Evolutionary conservation across 805 yeast genomes (phyloP).

Genomic region (Lipomyces spencermartinsiae): DNA sequence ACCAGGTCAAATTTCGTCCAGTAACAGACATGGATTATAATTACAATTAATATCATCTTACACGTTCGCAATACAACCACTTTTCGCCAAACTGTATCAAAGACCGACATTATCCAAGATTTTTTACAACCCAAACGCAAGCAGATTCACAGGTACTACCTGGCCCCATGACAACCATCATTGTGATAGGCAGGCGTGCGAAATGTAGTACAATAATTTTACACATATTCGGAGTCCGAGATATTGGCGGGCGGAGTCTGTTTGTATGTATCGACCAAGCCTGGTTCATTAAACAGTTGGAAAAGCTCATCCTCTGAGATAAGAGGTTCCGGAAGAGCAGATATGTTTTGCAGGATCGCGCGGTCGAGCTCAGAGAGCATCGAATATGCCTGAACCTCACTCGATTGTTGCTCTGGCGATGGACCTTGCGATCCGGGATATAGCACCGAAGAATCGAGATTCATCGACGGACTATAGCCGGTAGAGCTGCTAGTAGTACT

Average conservation of each 20-base stretch:
- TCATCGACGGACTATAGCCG: not conserved
- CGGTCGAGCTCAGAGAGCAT: conserved; percentile 1
- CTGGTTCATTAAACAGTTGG: not conserved
- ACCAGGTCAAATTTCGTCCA: no score
- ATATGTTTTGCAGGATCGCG: not conserved
- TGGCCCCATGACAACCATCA: no score
- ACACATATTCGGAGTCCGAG: not conserved
- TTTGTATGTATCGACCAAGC: not conserved
- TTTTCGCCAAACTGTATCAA: no score
- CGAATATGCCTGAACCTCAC: not conserved
- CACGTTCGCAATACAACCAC: no score
- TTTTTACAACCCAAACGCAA: not conserved
- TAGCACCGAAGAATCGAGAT: not conserved
- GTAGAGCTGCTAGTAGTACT: not conserved
- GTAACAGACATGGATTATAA: no score
- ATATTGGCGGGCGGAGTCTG: not conserved
- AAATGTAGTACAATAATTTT: not conserved
- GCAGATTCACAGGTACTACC: not conserved
- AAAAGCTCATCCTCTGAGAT: conserved; percentile 7
- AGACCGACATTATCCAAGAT: not conserved
- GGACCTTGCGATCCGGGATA: not conserved
- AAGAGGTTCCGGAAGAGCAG: conserved; percentile 1
- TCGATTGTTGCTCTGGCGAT: not conserved
- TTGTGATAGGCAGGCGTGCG: not conserved
- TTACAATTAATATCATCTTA: no score